A percentile compares a stretch with the other conserved stretches of the same genome.
Evolutionary conservation across 495 filamentous ascomycete genomes (phyloP).

Genomic region (Xylaria cubensis): DNA sequence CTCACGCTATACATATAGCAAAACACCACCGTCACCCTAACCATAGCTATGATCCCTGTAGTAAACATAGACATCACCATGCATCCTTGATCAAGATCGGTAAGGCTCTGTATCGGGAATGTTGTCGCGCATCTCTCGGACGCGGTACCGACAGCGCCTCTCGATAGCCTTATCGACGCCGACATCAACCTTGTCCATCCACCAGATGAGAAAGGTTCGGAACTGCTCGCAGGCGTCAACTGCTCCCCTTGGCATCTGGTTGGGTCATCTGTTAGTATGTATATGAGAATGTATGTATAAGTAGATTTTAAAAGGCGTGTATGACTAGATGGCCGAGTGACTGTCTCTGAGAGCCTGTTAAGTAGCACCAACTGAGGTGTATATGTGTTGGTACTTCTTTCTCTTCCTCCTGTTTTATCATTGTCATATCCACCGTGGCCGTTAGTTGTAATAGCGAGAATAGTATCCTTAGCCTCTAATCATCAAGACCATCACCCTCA

Average conservation of each 20-base stretch:
- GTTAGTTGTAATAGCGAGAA: background rate
- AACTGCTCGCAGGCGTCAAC: conserved; percentile 17
- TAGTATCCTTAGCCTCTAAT: background rate
- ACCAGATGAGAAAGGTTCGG: conserved; percentile 2
- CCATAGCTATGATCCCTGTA: too few species aligned
- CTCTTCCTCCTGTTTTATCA: too few species aligned
- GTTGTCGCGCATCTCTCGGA: conserved; percentile 8
- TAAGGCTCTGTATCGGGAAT: background rate
- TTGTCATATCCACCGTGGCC: too few species aligned
- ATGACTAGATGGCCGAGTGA: too few species aligned
- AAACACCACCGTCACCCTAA: background rate
- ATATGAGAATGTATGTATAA: background rate
- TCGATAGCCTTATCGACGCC: conserved; percentile 1
- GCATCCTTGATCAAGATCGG: background rate
- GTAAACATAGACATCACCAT: background rate
- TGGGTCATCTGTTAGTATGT: background rate
- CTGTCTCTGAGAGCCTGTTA: too few species aligned
- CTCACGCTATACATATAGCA: background rate
- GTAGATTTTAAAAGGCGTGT: too few species aligned
- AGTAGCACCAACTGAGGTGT: too few species aligned
- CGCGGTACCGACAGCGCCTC: background rate
- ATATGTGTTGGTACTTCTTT: too few species aligned
- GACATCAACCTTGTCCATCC: conserved; percentile 8
- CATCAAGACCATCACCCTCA: background rate
- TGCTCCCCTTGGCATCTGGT: conserved; percentile 4